A percentile compares a stretch with the other conserved stretches of the same genome.
These are phyloP conservation scores for Colletotrichum orchidophilum DNA, from an alignment of 2,329 filamentous ascomycete species.

Conservation along the genomic window DNA sequence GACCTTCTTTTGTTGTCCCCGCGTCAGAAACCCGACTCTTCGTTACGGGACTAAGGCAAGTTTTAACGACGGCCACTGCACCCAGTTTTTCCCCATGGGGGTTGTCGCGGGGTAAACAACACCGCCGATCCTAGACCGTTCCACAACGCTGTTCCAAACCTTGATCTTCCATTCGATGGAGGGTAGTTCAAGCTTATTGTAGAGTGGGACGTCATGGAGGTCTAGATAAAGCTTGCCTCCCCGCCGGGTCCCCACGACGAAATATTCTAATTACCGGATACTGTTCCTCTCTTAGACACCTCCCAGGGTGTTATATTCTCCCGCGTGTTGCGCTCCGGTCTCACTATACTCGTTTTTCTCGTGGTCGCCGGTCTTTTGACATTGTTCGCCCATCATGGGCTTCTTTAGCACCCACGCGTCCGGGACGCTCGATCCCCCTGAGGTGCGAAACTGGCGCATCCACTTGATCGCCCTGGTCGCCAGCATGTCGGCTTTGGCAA, in stretches of 20 bases:
- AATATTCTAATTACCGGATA: background rate
- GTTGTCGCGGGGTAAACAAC: slow-evolving; percentile 26
- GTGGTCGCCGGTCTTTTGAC: too few species aligned
- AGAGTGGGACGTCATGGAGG: slow-evolving; percentile 17
- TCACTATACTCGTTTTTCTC: background rate
- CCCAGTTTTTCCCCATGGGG: slow-evolving; percentile 27
- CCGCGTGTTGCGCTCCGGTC: background rate
- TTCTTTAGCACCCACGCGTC: slow-evolving; percentile 41
- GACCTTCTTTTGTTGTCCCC: background rate
- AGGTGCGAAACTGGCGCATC: slow-evolving; percentile 42
- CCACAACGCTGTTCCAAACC: slow-evolving; percentile 4
- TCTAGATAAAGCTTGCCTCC: slow-evolving; percentile 31
- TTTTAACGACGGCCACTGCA: slow-evolving; percentile 28
- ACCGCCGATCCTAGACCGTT: slow-evolving; percentile 21
- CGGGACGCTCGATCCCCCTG: slow-evolving; percentile 37
- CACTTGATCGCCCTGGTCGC: slow-evolving; percentile 39
- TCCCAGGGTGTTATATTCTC: background rate
- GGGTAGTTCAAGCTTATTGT: slow-evolving; percentile 20
- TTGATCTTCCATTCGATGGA: slow-evolving; percentile 8
- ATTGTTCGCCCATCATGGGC: slow-evolving; percentile 32
- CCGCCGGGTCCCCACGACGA: background rate
- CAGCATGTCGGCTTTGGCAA: slow-evolving; percentile 40
- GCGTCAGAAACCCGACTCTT: background rate
- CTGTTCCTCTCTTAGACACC: slow-evolving; percentile 4
- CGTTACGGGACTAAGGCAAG: slow-evolving; percentile 6